phyloP scores from a whole-genome alignment of 2,329 filamentous ascomycete species.

The Sporothrix brasiliensis region DNA sequence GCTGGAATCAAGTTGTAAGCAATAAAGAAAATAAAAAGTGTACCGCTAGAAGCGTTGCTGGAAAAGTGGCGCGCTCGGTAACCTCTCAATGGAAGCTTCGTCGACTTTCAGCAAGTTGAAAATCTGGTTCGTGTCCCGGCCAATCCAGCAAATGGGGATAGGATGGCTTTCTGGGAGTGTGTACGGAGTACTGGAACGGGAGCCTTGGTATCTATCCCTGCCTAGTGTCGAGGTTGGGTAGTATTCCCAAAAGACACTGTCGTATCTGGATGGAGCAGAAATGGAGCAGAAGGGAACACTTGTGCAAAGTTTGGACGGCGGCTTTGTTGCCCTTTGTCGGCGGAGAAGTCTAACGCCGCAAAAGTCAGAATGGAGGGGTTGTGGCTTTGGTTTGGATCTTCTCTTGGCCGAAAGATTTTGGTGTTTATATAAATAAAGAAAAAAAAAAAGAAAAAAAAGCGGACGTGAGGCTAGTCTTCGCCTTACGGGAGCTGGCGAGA shows the following conservation, averaged over 20 bases:
- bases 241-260: constrained; percentile 24
- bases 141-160: constrained; percentile 21
- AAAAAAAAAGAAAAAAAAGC: not conserved
- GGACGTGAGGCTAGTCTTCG: constrained; percentile 11
- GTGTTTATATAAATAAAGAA: no score
- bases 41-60: not conserved
- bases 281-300: constrained; percentile 7
- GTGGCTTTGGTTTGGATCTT: not conserved
- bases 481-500: constrained; percentile 29
- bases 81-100: not conserved
- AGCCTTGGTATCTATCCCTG: constrained; percentile 24
- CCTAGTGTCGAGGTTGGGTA: constrained; percentile 27
- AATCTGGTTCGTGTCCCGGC: constrained; percentile 8
- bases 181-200: not conserved
- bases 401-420: not conserved
- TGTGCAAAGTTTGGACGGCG: constrained; percentile 13
- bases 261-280: not conserved
- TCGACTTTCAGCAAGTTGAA: not conserved
- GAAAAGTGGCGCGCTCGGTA: not conserved
- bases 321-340: not conserved
- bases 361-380: not conserved
- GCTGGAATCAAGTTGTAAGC: not conserved
- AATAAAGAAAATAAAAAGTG: not conserved
- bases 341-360: not conserved
- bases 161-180: constrained; percentile 19